These are phyloP conservation scores for Santalum album DNA, from an alignment of 164 flowering plant genomes.

Conservation along the genomic window DNA sequence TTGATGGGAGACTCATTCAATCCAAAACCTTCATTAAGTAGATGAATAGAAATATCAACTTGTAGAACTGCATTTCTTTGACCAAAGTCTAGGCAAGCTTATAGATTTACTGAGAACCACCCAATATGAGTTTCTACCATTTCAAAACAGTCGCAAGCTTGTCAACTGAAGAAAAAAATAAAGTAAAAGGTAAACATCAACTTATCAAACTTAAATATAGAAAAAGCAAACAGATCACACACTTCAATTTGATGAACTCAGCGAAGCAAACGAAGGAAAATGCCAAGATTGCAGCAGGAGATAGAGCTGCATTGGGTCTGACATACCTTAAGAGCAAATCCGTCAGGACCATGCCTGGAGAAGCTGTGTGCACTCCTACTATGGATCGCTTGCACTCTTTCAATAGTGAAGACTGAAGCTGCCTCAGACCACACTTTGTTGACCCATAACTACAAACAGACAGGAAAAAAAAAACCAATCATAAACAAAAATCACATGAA, in stretches of 20 bases:
- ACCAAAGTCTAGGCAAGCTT: too few species aligned
- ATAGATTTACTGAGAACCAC: too few species aligned
- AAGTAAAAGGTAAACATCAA: too few species aligned
- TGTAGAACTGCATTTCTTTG: too few species aligned
- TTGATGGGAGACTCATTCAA: neutral
- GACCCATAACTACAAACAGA: conserved; percentile 67
- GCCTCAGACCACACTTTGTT: conserved; percentile 91
- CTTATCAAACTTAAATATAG: too few species aligned
- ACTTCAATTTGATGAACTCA: too few species aligned
- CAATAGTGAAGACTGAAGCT: conserved; percentile 82
- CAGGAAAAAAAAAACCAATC: neutral
- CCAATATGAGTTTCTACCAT: too few species aligned
- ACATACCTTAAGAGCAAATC: conserved; percentile 82
- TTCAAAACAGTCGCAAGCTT: too few species aligned
- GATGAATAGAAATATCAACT: too few species aligned
- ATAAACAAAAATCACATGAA: conserved; percentile 2
- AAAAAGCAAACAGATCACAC: too few species aligned
- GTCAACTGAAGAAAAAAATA: too few species aligned
- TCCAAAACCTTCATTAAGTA: neutral
- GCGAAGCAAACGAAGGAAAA: neutral
- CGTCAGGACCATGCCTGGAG: conserved; percentile 98
- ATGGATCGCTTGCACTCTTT: conserved; percentile 70
- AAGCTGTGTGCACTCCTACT: conserved; percentile 93
- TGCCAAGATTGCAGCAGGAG: neutral
- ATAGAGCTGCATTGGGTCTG: neutral